phyloP scores from a whole-genome alignment of 2,329 filamentous ascomycete species.

The Colletotrichum somersetense region DNA sequence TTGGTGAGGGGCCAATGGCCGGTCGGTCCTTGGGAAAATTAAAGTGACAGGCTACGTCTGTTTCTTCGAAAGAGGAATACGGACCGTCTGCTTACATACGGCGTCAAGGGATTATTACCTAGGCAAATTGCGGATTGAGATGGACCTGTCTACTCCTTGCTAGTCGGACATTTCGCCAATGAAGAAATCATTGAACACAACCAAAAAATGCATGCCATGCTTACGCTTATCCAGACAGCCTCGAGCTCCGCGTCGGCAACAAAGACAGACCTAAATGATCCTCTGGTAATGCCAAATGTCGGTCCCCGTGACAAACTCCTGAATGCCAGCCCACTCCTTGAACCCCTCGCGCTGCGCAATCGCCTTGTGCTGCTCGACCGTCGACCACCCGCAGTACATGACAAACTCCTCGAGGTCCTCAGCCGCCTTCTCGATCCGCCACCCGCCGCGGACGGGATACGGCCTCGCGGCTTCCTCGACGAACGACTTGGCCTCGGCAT shows the following conservation, averaged over 20 bases:
- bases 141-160: conserved; percentile 31
- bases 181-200: conserved; percentile 41
- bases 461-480: conserved; percentile 49
- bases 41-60: not conserved
- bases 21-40: conserved; percentile 33
- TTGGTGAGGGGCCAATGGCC: conserved; percentile 21
- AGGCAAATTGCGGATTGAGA: conserved; percentile 59
- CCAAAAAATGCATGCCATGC: conserved; percentile 40
- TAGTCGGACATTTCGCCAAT: conserved; percentile 46
- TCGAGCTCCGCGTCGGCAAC: not conserved
- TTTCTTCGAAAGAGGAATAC: conserved; percentile 17
- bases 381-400: conserved; percentile 55
- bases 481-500: conserved; percentile 50
- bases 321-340: conserved; percentile 45
- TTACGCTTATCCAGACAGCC: not conserved
- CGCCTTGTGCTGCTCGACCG: conserved; percentile 51
- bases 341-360: conserved; percentile 47
- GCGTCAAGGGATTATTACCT: conserved; percentile 66
- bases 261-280: conserved; percentile 44
- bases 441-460: conserved; percentile 54
- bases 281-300: conserved; percentile 51
- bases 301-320: conserved; percentile 42
- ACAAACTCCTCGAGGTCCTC: conserved; percentile 54
- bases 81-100: conserved; percentile 50
- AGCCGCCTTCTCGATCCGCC: conserved; percentile 56